A percentile compares a stretch with the other conserved stretches of the same genome.
Evolutionary conservation across 2,329 filamentous ascomycete species (phyloP).

Genomic region (Cladosporium colombiae): DNA sequence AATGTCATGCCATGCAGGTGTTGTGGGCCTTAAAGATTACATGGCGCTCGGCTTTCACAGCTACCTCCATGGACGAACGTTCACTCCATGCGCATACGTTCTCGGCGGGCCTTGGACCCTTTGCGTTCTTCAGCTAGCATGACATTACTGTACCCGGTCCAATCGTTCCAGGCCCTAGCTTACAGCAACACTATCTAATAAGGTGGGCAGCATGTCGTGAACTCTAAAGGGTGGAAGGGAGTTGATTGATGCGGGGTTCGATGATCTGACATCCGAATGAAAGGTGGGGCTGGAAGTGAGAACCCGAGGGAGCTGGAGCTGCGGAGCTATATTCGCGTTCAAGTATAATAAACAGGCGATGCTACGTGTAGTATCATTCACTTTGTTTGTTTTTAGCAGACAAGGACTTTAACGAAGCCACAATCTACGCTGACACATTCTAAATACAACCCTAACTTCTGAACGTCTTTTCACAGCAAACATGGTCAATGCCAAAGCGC

Average conservation of each 20-base stretch:
- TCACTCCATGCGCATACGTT: neutral
- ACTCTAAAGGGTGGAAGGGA: neutral
- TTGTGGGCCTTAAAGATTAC: neutral
- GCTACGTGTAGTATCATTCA: neutral
- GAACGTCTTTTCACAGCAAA: neutral
- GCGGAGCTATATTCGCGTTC: neutral
- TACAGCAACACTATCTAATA: neutral
- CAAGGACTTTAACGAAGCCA: neutral
- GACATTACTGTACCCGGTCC: neutral
- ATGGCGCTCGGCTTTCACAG: neutral
- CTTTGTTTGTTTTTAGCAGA: neutral
- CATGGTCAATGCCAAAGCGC: slow-evolving; percentile 36
- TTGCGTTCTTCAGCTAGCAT: neutral
- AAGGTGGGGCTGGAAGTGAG: slow-evolving; percentile 3
- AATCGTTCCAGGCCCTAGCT: neutral
- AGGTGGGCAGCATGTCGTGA: neutral
- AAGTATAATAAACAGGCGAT: neutral
- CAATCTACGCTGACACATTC: neutral
- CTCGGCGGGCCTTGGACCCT: too few relatives aligned
- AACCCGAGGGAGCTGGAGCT: neutral
- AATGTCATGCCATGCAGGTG: neutral
- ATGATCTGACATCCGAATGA: slow-evolving; percentile 4
- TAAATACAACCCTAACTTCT: neutral
- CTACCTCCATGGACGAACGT: neutral
- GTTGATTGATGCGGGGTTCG: slow-evolving; percentile 1